Conservation (phyloP, 2,329 filamentous ascomycete species). For the Fusarium sp. region DNA sequence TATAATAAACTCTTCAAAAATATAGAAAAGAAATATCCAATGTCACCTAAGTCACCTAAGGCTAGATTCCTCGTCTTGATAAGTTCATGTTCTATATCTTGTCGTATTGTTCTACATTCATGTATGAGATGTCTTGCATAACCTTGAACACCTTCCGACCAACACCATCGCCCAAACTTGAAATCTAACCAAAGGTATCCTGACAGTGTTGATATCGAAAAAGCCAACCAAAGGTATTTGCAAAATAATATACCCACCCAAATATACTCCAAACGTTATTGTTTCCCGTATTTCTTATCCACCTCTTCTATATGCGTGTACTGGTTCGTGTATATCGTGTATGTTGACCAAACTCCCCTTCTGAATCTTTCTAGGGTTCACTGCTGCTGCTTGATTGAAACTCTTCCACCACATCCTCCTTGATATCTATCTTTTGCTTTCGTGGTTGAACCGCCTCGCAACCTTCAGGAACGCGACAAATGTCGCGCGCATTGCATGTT, state of each 20-base stretch:
- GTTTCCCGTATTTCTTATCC: neutral
- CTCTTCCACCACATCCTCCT: slow-evolving; percentile 31
- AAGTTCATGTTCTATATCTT: neutral
- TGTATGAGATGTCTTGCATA: neutral
- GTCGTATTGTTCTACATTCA: neutral
- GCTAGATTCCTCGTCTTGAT: neutral
- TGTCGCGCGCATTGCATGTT: slow-evolving; percentile 70
- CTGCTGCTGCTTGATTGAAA: slow-evolving; percentile 47
- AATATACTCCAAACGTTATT: neutral
- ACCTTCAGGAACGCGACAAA: slow-evolving; percentile 75
- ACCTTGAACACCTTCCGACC: slow-evolving; percentile 8
- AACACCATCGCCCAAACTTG: slow-evolving; percentile 10
- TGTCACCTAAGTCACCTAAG: neutral
- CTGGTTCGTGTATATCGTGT: slow-evolving; percentile 30
- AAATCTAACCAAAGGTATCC: slow-evolving; percentile 13
- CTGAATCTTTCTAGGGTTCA: slow-evolving; percentile 19
- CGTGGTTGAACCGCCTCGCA: slow-evolving; percentile 69
- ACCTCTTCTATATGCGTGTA: slow-evolving; percentile 13
- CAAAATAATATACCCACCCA: slow-evolving; percentile 1
- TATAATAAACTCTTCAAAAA: too few species aligned
- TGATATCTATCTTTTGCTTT: slow-evolving; percentile 40
- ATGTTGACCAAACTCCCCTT: slow-evolving; percentile 1
- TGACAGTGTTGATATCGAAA: slow-evolving; percentile 2
- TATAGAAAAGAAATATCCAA: neutral
- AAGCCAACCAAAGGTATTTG: slow-evolving; percentile 10